These are phyloP conservation scores for Thalassiosira allenii DNA, from an alignment of 352 stramenopile genomes.

Conservation along the genomic window DNA sequence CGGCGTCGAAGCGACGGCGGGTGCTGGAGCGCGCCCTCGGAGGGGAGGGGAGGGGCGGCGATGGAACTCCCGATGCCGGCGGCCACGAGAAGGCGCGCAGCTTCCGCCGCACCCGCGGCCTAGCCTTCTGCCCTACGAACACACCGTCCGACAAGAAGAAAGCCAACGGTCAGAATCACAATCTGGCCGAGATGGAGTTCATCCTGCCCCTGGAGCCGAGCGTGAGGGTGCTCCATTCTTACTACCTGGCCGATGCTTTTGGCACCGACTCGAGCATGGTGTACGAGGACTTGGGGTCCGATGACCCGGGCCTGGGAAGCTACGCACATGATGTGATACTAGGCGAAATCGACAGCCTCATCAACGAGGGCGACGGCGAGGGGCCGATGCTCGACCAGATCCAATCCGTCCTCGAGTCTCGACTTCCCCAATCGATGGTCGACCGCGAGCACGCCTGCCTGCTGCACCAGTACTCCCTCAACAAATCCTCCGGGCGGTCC, in stretches of 20 bases:
- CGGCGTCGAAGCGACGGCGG: neutral
- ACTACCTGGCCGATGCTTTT: constrained; percentile 48
- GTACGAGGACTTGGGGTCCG: constrained; percentile 6
- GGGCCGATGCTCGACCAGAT: constrained; percentile 21
- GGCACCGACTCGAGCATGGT: constrained; percentile 15
- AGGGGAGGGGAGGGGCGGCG: neutral
- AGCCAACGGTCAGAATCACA: neutral
- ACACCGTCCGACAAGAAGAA: neutral
- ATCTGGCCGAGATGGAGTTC: constrained; percentile 47
- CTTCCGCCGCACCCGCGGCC: constrained; percentile 23
- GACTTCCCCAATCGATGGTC: constrained; percentile 13
- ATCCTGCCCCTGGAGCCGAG: constrained; percentile 39
- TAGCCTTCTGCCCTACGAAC: constrained; percentile 24
- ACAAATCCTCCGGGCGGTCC: constrained; percentile 36
- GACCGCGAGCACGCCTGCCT: constrained; percentile 42
- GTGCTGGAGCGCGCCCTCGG: constrained; percentile 2
- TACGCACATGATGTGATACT: constrained; percentile 33
- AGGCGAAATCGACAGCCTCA: constrained; percentile 32
- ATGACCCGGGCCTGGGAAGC: neutral
- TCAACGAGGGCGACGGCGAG: constrained; percentile 3
- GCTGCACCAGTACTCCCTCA: constrained; percentile 48
- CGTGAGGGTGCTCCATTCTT: constrained; percentile 36
- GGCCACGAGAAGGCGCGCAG: constrained; percentile 18
- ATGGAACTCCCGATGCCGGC: neutral
- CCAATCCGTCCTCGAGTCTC: constrained; percentile 28